Conservation (phyloP, 331 rosid species). For the Malus hybrid region DNA sequence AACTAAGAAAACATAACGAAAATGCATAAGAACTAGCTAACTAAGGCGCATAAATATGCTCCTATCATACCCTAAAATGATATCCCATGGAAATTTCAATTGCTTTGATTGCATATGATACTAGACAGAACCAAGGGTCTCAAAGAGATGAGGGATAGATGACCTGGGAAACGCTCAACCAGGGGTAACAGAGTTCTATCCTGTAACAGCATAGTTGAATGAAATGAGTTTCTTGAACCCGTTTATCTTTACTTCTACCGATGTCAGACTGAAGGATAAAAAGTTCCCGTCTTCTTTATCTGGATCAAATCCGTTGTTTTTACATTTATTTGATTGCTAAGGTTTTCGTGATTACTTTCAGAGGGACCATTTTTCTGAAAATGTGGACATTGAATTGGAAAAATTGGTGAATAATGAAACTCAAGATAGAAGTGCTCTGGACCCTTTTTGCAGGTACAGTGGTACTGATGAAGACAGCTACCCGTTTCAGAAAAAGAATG, state of each 20-base stretch:
- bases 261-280: constrained; percentile 6
- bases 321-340: constrained; percentile 27
- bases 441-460: constrained; percentile 24
- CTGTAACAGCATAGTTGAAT: constrained; percentile 17
- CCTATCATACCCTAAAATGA: no score
- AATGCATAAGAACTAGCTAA: no score
- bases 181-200: no score
- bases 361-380: constrained; percentile 46
- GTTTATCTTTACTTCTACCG: constrained; percentile 1
- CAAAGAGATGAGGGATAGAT: no score
- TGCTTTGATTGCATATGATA: no score
- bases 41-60: no score
- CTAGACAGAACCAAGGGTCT: no score
- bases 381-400: constrained; percentile 27
- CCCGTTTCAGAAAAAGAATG: constrained; percentile 32
- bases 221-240: constrained; percentile 4
- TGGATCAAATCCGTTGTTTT: constrained; percentile 3
- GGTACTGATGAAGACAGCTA: constrained; percentile 25
- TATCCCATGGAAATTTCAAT: no score
- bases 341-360: constrained; percentile 38
- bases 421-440: constrained; percentile 17
- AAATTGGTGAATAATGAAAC: constrained; percentile 23
- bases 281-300: neutral
- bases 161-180: no score
- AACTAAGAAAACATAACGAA: no score